Evolutionary conservation across 805 yeast genomes (phyloP), one percentile per base, ranked within the genome.

Genomic region (Candida peoriensis): DNA sequence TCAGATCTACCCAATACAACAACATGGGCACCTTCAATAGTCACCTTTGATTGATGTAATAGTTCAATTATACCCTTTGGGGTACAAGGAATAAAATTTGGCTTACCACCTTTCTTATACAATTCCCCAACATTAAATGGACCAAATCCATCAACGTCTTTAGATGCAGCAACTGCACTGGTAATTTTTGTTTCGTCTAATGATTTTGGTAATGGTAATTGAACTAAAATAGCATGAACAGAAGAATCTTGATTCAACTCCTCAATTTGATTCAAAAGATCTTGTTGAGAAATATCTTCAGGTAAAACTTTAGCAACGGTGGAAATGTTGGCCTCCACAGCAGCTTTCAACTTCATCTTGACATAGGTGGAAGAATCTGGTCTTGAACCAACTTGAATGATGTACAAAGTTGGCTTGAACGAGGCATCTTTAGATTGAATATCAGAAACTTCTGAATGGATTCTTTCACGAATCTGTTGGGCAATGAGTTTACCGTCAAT

Each of bases 341-440:
- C 84, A 9, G 93, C 90, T 57, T 78, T 81, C 41, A 80, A 61
- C 58, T 84, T 84, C 81, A 89, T 85, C 43, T 81, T 76, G 36
- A 90, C 97, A 62, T 90, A 90, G 9, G 96, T 85, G 11, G 85
- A 74, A 3, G 96, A 85, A 57, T 90, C 98, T 20, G 90, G 90
- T 43, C 97, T 72, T 33, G 68, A 70, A 28, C 97, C 97, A 22
- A 90, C 94, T 63, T 90, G 95, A 41, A 90, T 68, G 48, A 90
- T 88, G 25, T 85, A 79, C 50, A 90, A 68, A 36, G 72, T 70
- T 8, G 97, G 97, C 41, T 70, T 64, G 64, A 86, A 86, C n/a
- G 55, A 47, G 4, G 73, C 61, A 39, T 65, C 57, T 26, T 47
- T 37, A 1, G 56, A 35, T 47, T 75, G 72, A 33, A 72, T 52